phyloP scores from a whole-genome alignment of 2,329 filamentous ascomycete genomes.

The Hypoxylon sp. region DNA sequence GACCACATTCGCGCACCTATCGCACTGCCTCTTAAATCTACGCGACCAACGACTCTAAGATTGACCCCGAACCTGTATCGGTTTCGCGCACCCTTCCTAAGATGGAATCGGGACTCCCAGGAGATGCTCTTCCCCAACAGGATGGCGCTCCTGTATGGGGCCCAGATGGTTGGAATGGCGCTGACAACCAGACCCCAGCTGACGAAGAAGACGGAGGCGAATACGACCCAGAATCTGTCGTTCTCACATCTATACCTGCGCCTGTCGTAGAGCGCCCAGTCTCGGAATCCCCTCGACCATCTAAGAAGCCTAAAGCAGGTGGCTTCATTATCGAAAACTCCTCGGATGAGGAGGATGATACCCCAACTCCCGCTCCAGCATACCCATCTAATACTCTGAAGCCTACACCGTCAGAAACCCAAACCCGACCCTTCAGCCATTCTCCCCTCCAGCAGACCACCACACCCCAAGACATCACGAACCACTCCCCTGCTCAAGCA shows the following conservation, averaged over 20 bases:
- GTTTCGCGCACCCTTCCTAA: conserved; percentile 14
- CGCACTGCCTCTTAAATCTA: neutral
- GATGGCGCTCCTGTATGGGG: conserved; percentile 58
- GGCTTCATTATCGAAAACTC: conserved; percentile 71
- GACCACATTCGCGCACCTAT: neutral
- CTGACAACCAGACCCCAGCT: conserved; percentile 68
- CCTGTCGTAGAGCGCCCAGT: conserved; percentile 52
- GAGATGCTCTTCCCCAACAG: conserved; percentile 45
- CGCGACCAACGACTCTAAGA: neutral
- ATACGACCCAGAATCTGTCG: conserved; percentile 71
- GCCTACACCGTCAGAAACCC: conserved; percentile 47
- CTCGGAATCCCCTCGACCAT: conserved; percentile 57
- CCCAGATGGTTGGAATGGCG: conserved; percentile 67
- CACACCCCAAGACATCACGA: conserved; percentile 36
- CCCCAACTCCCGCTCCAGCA: conserved; percentile 33
- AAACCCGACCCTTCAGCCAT: conserved; percentile 42
- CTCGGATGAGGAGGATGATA: conserved; percentile 69
- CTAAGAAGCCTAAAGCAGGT: conserved; percentile 72
- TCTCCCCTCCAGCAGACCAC: conserved; percentile 50
- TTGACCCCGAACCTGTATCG: neutral
- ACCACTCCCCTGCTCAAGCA: conserved; percentile 34
- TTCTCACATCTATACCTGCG: conserved; percentile 54
- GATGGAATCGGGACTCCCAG: conserved; percentile 52
- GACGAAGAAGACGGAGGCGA: conserved; percentile 68
- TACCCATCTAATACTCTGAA: conserved; percentile 41